Base-by-base conservation (phyloP, 805 yeast species). In the Metschnikowia henanensis region DNA sequence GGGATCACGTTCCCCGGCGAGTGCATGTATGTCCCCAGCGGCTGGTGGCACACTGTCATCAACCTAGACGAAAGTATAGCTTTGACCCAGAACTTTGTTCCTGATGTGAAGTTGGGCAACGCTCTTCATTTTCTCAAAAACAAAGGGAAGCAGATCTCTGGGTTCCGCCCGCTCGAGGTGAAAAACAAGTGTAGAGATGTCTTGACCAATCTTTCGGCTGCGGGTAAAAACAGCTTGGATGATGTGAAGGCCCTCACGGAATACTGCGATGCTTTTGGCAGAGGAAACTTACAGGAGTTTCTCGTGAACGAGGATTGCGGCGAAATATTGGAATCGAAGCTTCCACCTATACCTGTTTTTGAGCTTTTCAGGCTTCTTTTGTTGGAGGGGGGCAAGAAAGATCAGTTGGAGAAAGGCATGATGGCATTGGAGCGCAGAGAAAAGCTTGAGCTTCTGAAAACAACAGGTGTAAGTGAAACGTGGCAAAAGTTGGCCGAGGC, bases 21-120 rank as follows among this genome's bases (percentile, higher is more conserved):
- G 59, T 84, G 89, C 47, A 77, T 89, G 74, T 80, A 85, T 60
- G 97, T 90, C 6, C 97, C 97, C 3, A 76, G 90, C n/a, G 95
- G 95, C 0, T 90, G 97, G 97, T 90, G 97, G 97, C 97, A 90
- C 69, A 71, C 82, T 36, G 97, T 91, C 23, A 87, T 90, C n/a
- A 90, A 90, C 55, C 57, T 90, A 10, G 86, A 83, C 45, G 89
- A 84, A 58, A 72, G 82, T n/a, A 81, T 90, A 16, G 97, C 97
- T 0, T 65, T 90, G 55, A 90, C 97, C 0, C 95, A 88, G 51
- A 90, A 90, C 61, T 90, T 91, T 62, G 91, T 88, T 9, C 95
- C 96, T 0, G 59, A 60, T 31, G 73, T 79, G 33, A 79, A 80
- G 46, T 61, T 90, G 29, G 70, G 76, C n/a, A 68, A 73, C 29